phyloP scores from a whole-genome alignment of 1,139 yeast species.

The Scheffersomyces parashehatae region DNA sequence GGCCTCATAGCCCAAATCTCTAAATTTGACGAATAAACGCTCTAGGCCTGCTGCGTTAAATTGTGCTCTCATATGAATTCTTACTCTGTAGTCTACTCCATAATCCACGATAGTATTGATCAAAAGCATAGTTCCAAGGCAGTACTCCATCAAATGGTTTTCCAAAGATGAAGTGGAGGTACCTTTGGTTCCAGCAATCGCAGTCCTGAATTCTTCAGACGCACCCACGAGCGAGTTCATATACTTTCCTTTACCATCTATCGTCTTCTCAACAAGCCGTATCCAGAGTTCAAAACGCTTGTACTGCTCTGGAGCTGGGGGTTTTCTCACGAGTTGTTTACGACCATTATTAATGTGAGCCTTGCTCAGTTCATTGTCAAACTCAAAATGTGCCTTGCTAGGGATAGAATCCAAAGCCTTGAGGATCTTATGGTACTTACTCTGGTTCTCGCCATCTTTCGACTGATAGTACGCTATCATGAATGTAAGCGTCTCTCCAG shows the following conservation, averaged over 20 bases:
- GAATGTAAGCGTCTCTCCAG: slow-evolving; percentile 70
- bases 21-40: slow-evolving; percentile 62
- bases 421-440: slow-evolving; percentile 64
- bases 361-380: slow-evolving; percentile 7
- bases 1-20: slow-evolving; percentile 60
- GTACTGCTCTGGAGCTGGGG: slow-evolving; percentile 39
- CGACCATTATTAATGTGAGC: slow-evolving; percentile 7
- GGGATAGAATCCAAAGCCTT: slow-evolving; percentile 64
- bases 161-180: slow-evolving; percentile 41
- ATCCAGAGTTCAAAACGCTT: slow-evolving; percentile 87
- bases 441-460: slow-evolving; percentile 28
- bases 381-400: slow-evolving; percentile 60
- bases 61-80: slow-evolving; percentile 77
- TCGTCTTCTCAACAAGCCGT: slow-evolving; percentile 64
- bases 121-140: slow-evolving; percentile 74
- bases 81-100: slow-evolving; percentile 61
- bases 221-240: slow-evolving; percentile 93
- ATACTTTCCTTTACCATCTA: slow-evolving; percentile 82
- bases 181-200: slow-evolving; percentile 46
- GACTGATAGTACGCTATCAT: slow-evolving; percentile 45
- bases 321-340: slow-evolving; percentile 39
- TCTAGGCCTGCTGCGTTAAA: slow-evolving; percentile 75
- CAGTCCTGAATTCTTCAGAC: slow-evolving; percentile 74
- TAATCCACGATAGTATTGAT: slow-evolving; percentile 71
- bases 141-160: slow-evolving; percentile 75